Percentiles rank a stretch among this genome's conserved stretches.
phyloP scores from a whole-genome alignment of 2,329 filamentous ascomycete genomes.

The Sporothrix dimorphospora region DNA sequence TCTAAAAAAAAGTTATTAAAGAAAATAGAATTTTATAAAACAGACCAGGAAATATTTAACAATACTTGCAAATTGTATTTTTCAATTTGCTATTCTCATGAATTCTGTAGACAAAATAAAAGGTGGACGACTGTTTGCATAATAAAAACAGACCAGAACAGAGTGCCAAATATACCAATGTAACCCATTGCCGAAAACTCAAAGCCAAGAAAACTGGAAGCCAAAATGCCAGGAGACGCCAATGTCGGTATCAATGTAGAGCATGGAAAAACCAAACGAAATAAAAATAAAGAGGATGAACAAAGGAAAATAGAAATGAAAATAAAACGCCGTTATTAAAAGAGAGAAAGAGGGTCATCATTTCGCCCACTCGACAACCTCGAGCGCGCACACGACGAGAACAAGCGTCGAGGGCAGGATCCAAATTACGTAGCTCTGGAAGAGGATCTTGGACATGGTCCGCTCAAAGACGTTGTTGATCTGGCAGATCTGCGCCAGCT shows the following conservation, averaged over 20 bases:
- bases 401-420: constrained; percentile 92
- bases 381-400: constrained; percentile 87
- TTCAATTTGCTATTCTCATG: background rate
- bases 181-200: background rate
- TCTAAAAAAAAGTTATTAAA: no score
- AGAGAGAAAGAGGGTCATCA: constrained; percentile 13
- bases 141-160: background rate
- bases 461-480: constrained; percentile 95
- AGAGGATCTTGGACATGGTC: constrained; percentile 89
- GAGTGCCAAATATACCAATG: background rate
- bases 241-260: constrained; percentile 23
- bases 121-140: background rate
- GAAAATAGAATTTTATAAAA: background rate
- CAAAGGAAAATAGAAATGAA: background rate
- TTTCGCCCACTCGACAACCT: constrained; percentile 86
- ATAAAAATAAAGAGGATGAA: background rate
- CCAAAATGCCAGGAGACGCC: constrained; percentile 24
- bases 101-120: background rate
- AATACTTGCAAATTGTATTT: background rate
- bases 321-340: background rate
- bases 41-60: background rate
- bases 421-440: constrained; percentile 97
- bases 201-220: background rate
- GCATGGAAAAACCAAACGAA: background rate
- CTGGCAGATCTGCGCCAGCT: constrained; percentile 97